These are phyloP conservation scores for Globisporangium orthogonon DNA, from an alignment of 352 stramenopile genomes.

Conservation along the genomic window DNA sequence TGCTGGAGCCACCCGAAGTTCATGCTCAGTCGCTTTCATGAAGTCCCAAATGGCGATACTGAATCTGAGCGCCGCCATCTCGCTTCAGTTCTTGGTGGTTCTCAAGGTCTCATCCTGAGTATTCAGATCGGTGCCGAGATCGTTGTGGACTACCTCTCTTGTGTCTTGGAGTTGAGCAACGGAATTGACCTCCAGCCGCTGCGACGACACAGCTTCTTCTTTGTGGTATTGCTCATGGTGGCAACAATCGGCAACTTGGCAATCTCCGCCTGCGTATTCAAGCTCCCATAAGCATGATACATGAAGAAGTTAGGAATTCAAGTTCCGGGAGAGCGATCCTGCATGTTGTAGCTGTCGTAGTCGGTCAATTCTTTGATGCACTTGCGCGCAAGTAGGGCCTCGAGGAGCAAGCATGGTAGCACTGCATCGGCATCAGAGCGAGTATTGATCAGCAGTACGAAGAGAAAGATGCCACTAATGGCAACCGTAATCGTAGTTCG, in stretches of 20 bases:
- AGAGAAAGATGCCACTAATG: no score
- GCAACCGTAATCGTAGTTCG: no score
- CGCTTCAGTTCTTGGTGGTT: not conserved
- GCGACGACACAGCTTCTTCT: constrained; percentile 1
- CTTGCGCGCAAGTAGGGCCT: no score
- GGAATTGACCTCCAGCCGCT: constrained; percentile 9
- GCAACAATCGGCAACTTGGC: constrained; percentile 4
- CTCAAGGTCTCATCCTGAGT: not conserved
- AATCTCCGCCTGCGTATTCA: not conserved
- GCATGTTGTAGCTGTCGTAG: no score
- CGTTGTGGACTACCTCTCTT: constrained; percentile 13
- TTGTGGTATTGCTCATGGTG: constrained; percentile 6
- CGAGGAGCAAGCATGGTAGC: no score
- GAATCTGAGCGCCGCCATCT: not conserved
- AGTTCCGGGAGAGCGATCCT: not conserved
- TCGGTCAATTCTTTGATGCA: no score
- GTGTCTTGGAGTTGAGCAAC: constrained; percentile 8
- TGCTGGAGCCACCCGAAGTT: constrained; percentile 30
- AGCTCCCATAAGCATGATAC: not conserved
- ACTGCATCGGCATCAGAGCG: no score
- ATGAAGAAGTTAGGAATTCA: not conserved
- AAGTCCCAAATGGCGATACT: not conserved
- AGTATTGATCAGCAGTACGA: no score
- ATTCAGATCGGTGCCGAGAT: constrained; percentile 10
- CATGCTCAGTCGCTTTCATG: not conserved